phyloP scores from a whole-genome alignment of 1,139 yeast species.

The Insectozyma bohioensis region DNA sequence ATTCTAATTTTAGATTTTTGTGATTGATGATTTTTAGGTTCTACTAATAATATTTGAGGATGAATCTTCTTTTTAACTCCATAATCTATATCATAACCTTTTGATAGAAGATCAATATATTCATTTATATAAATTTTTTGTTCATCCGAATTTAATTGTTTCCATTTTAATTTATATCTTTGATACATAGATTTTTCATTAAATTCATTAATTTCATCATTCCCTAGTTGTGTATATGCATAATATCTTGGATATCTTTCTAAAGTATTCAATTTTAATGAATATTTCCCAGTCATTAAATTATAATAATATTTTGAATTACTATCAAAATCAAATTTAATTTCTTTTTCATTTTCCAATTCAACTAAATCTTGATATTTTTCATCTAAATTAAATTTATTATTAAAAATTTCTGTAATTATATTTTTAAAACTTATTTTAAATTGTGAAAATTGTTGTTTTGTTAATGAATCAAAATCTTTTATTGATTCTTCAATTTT shows the following conservation, averaged over 20 bases:
- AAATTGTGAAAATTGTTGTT: no score
- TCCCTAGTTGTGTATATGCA: no score
- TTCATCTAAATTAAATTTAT: not conserved
- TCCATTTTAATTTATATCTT: no score
- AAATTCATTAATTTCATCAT: not conserved
- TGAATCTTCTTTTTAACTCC: no score
- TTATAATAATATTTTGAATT: conserved; percentile 1
- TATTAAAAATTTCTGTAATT: conserved; percentile 3
- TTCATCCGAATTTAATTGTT: conserved; percentile 22
- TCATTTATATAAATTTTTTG: conserved; percentile 26
- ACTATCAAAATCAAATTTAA: not conserved
- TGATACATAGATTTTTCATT: no score
- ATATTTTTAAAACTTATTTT: conserved; percentile 7
- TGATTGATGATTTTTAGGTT: no score
- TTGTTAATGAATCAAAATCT: no score
- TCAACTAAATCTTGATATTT: not conserved
- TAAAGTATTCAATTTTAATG: no score
- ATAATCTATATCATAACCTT: conserved; percentile 34
- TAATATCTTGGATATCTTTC: no score
- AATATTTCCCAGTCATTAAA: conserved; percentile 2
- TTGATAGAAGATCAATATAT: conserved; percentile 25
- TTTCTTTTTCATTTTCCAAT: not conserved
- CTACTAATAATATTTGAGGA: no score
- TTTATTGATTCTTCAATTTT: no score
- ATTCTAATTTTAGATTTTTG: no score